Evolutionary conservation across 306 rosid genomes (phyloP).

Genomic region (Trichosanthes cucumerina): DNA sequence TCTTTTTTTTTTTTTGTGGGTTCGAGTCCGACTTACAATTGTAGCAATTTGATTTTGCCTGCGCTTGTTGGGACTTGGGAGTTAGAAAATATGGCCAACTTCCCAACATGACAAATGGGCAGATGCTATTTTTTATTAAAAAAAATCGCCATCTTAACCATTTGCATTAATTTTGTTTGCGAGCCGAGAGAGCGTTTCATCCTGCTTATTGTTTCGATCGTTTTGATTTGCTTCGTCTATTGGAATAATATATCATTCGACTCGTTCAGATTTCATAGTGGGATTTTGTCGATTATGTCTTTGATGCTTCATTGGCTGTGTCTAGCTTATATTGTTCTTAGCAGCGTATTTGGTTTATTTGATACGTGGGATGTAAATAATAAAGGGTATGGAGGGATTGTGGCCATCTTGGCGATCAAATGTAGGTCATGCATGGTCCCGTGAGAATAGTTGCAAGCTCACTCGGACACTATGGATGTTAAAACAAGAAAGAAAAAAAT

Average conservation of each 20-base stretch:
- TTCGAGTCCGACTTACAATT: background rate
- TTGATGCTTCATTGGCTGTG: background rate
- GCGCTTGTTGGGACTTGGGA: background rate
- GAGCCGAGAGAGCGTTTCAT: background rate
- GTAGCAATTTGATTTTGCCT: background rate
- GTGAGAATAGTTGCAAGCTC: too few species aligned
- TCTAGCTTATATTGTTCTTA: background rate
- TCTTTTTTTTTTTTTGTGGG: background rate
- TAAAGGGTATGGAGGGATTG: background rate
- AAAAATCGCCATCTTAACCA: background rate
- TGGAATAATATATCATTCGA: background rate
- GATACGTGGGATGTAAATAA: background rate
- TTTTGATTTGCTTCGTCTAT: background rate
- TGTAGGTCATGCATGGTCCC: too few species aligned
- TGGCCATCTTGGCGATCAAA: background rate
- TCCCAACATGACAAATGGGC: background rate
- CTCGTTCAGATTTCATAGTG: background rate
- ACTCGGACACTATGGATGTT: too few species aligned
- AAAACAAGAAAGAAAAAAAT: too few species aligned
- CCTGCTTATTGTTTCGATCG: background rate
- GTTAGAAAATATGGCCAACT: background rate
- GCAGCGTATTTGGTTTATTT: background rate
- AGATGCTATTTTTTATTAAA: background rate
- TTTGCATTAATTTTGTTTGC: background rate
- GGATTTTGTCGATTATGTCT: background rate